These are phyloP conservation scores for Daldinia sp. DNA, from an alignment of 2,329 filamentous ascomycete genomes.

Conservation along the genomic window DNA sequence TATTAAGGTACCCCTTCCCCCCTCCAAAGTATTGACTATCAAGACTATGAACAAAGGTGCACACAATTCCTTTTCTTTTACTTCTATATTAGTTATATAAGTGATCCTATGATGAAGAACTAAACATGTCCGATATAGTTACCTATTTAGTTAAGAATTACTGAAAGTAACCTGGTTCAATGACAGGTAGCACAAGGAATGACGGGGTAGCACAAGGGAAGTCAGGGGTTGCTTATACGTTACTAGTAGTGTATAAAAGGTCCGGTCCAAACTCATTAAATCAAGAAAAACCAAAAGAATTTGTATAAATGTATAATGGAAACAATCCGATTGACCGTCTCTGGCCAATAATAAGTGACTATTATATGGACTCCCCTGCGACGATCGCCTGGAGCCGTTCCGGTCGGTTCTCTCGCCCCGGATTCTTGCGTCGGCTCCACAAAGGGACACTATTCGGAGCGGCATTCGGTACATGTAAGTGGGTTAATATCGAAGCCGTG, in stretches of 20 bases:
- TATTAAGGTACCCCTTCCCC: too few relatives aligned
- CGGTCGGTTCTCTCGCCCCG: conserved; percentile 34
- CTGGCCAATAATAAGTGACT: conserved; percentile 18
- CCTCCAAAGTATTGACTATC: too few relatives aligned
- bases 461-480: conserved; percentile 29
- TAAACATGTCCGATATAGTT: not conserved
- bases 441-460: conserved; percentile 38
- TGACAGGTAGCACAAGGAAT: not conserved
- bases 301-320: conserved; percentile 18
- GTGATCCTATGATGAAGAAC: not conserved
- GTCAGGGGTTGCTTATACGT: conserved; percentile 1
- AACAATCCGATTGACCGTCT: conserved; percentile 22
- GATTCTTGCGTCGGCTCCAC: conserved; percentile 36
- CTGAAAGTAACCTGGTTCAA: not conserved
- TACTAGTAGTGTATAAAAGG: not conserved
- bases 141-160: too few relatives aligned
- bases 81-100: not conserved
- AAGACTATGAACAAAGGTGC: not conserved
- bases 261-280: not conserved
- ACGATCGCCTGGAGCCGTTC: conserved; percentile 27
- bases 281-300: not conserved
- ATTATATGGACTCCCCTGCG: conserved; percentile 1
- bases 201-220: too few relatives aligned
- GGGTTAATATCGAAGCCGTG: conserved; percentile 19
- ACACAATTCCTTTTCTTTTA: not conserved